Percentiles rank a stretch among this genome's conserved stretches.
These are phyloP conservation scores for Dichotomocladium elegans DNA, from an alignment of 371 early-diverging fungal species.

Conservation along the genomic window DNA sequence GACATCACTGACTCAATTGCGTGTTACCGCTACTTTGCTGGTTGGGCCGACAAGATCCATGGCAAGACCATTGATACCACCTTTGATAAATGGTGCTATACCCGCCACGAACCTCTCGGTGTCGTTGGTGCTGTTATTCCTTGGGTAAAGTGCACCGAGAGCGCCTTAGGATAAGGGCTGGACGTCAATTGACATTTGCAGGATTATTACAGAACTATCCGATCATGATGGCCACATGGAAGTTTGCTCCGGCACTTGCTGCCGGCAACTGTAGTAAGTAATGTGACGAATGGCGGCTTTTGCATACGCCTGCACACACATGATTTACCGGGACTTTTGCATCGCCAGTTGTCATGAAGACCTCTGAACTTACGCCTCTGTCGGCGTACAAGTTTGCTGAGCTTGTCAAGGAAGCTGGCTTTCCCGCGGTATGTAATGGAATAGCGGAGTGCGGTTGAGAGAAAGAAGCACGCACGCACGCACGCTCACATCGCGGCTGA, in stretches of 20 bases:
- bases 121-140: slow-evolving; percentile 76
- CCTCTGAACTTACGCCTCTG: slow-evolving; percentile 56
- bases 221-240: slow-evolving; percentile 77
- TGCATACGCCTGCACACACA: neutral
- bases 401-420: slow-evolving; percentile 43
- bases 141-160: too few species aligned
- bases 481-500: neutral
- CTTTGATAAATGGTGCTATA: slow-evolving; percentile 54
- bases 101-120: slow-evolving; percentile 75
- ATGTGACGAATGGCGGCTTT: neutral
- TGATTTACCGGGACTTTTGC: too few species aligned
- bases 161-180: too few species aligned
- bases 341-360: slow-evolving; percentile 43
- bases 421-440: slow-evolving; percentile 37
- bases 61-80: slow-evolving; percentile 39
- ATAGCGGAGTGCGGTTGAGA: too few species aligned
- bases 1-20: slow-evolving; percentile 68
- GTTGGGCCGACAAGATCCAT: slow-evolving; percentile 62
- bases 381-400: slow-evolving; percentile 43
- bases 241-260: slow-evolving; percentile 84
- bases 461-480: neutral
- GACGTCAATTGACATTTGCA: neutral
- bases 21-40: slow-evolving; percentile 76
- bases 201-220: slow-evolving; percentile 59
- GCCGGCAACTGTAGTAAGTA: slow-evolving; percentile 59